Conservation (phyloP, 2,329 filamentous ascomycete genomes). For the Ophiostoma triangulosporum region DNA sequence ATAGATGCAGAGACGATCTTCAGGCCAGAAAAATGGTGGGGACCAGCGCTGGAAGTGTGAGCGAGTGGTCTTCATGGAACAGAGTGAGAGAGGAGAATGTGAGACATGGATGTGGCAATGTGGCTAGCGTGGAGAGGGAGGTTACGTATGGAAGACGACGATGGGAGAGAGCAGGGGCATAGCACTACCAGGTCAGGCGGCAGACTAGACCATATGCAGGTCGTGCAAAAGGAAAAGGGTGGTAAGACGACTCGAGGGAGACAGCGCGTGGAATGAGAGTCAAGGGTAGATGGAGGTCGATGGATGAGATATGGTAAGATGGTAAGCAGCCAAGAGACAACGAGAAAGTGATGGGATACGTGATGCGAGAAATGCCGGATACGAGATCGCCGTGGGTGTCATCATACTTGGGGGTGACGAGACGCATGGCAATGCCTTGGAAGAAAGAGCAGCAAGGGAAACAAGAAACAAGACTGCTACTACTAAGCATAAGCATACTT, state of each 20-base stretch:
- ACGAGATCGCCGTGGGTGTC: not conserved
- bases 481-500: too few species aligned
- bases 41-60: not conserved
- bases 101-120: constrained; percentile 1
- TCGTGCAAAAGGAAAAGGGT: not conserved
- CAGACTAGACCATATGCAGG: not conserved
- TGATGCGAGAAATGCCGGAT: not conserved
- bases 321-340: too few species aligned
- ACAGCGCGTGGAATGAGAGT: not conserved
- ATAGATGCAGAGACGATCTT: constrained; percentile 15
- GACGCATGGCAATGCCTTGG: not conserved
- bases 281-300: not conserved
- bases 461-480: too few species aligned
- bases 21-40: constrained; percentile 1
- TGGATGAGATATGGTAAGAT: too few species aligned
- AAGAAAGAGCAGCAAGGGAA: not conserved
- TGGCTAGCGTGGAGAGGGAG: not conserved
- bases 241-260: not conserved
- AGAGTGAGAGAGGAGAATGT: not conserved
- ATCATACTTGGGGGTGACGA: not conserved
- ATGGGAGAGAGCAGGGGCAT: not conserved
- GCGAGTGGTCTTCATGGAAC: not conserved
- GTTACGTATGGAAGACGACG: not conserved
- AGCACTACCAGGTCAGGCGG: not conserved
- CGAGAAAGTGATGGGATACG: not conserved